Evolutionary conservation across 495 filamentous ascomycete species (phyloP), one percentile per base, ranked within the genome.

Genomic region (Penicillium argentinense): DNA sequence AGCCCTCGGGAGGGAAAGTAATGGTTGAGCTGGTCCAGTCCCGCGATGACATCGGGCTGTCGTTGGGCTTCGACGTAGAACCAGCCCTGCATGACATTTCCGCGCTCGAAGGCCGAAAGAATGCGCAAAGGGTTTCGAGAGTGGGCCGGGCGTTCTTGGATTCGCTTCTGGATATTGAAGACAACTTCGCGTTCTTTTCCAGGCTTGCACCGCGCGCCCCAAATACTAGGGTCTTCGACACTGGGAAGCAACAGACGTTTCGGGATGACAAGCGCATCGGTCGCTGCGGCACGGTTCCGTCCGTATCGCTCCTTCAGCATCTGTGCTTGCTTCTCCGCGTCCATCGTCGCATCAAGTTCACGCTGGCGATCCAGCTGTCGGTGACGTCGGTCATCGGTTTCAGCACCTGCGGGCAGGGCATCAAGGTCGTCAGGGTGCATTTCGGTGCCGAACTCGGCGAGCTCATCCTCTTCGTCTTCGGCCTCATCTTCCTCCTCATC

Each of bases 161-260:
- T 81, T n/a, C 88, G 85, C 60, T 88, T 92, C 63, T 87, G 86
- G 56, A 97, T 86, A 17, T 81, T 79, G 57, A 87, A 86, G 22
- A 99, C 75, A 17, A 96, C 84, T 56, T 97, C 93, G 30, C 85
- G 78, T 68, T 99, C 95, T 70, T 97, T 97, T 36, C 91, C 91
- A 44, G 88, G 86, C 60, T 95, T 95, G 71, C 89, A 95, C 54
- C 85, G 87, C 34, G 95, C 84, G 51, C 86, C 91, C 89, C 89
- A 99, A 57, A 99, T 97, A 52, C 87, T 89, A 7, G 93, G 95
- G 62, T 97, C 95, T 30, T 97, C 85, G 11, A 96, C 90, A 57
- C 88, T 91, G 6, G 95, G 95, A 9, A 97, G 80, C n/a, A 97
- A 73, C 14, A 96, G 72, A 34, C 89, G 81, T 57, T 89, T 87